Evolutionary conservation across 2,329 filamentous ascomycete genomes (phyloP), one percentile per base, ranked within the genome.

Genomic region (Fusarium poae): DNA sequence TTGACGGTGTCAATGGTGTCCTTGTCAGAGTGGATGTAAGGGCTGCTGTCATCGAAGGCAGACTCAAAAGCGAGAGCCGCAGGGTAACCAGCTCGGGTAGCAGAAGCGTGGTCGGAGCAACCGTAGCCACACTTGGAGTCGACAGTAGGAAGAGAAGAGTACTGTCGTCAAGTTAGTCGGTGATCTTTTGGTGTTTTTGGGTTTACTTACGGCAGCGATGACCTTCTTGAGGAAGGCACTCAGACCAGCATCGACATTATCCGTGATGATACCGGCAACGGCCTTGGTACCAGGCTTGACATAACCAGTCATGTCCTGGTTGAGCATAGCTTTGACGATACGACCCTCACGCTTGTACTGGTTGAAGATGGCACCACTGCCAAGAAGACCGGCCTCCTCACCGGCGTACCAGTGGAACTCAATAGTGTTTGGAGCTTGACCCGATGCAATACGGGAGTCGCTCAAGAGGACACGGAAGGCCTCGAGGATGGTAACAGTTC

Each of bases 391-490:
- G 11, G 90, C 91, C 76, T 96, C 92, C 73, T 96, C 92, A 2
- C 91, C 92, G 5, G 89, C 90, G 79, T 94, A 95, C 92, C 92
- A 96, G 77, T 95, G 92, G 78, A 95, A 95, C 80, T 96, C 92
- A 61, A 96, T 80, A 0, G 91, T 93, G 77, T 95, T 94, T 65
- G 88, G 61, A 87, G 81, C 80, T 34, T 78, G 84, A 35, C 91
- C 91, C 20, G 84, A 81, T 6, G 87, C 81, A 57, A 94, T 84
- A 42, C 87, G 84, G 11, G 88, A 81, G 35, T 89, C 88, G 59
- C 85, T 85, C 52, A 94, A 83, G 15, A 95, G 83, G 44, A 92
- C 91, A 15, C 91, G 86, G 64, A 96, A 82, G 4, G 91, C 90
- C 76, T 96, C 92, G 2, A 96, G 85, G 55, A 93, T 94, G 3